A percentile compares a stretch with the other conserved stretches of the same genome.
These are phyloP conservation scores for Pleurotus platypus DNA, from an alignment of 768 basidiomycete species.

Conservation along the genomic window DNA sequence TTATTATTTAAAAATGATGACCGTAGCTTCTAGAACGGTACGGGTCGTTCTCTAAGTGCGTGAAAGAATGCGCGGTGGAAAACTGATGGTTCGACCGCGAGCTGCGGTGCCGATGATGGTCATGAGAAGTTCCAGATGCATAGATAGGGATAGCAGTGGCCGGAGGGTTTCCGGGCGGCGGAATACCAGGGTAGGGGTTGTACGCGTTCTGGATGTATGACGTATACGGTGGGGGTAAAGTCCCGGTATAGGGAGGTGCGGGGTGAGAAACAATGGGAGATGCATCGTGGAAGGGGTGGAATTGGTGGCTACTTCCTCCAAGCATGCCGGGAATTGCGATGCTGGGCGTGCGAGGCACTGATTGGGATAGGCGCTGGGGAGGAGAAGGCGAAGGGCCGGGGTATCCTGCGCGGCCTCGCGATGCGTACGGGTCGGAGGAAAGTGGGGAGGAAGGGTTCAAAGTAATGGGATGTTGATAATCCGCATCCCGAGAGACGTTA, in stretches of 20 bases:
- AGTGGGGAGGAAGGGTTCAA: background rate
- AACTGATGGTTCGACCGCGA: constrained; percentile 1
- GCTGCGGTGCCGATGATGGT: background rate
- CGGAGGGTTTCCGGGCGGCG: background rate
- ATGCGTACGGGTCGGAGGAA: constrained; percentile 2
- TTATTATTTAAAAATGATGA: background rate
- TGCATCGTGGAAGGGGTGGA: constrained; percentile 1
- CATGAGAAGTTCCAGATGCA: background rate
- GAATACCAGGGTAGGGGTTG: background rate
- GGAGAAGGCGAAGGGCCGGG: background rate
- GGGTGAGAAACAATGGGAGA: constrained; percentile 7
- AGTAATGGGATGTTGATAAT: constrained; percentile 1
- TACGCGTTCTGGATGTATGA: background rate
- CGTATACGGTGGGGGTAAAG: constrained; percentile 2
- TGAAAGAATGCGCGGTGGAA: background rate
- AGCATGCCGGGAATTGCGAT: constrained; percentile 1
- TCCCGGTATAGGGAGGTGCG: constrained; percentile 1
- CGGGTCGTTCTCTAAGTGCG: constrained; percentile 6
- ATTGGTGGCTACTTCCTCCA: background rate
- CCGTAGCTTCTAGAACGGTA: constrained; percentile 7
- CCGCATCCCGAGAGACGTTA: background rate
- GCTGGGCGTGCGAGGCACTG: constrained; percentile 3
- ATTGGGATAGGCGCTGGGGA: background rate
- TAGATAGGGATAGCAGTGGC: constrained; percentile 1
- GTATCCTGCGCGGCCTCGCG: constrained; percentile 3